Evolutionary conservation across 1,284 basidiomycete genomes (phyloP), one percentile per base, ranked within the genome.

Genomic region (Apiotrichum montevideense): DNA sequence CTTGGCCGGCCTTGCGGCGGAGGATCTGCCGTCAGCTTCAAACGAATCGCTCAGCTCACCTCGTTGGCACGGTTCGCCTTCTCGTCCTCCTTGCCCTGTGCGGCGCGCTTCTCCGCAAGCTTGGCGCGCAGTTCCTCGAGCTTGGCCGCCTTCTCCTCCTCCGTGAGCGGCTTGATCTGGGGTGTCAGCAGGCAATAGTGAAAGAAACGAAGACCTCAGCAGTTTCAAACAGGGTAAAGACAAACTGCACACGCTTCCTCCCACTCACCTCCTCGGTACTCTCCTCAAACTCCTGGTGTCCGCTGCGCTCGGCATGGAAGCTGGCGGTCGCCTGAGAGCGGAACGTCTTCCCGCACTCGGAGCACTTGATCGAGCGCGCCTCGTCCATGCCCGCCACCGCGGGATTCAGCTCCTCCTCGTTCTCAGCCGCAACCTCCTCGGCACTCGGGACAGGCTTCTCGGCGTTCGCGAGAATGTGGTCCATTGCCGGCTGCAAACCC

Each of bases 201-300:
- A 21, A 21, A 21, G 21, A 21, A 21, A 21, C 21, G 21, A 21
- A 21, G 21, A 21, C 21, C 21, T 21, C 21, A 21, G 29, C 29
- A 29, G 29, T 29, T 29, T 29, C 29, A 29, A 29, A 21, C 21
- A 21, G 21, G 21, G 21, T 21, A 21, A 21, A 21, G 21, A 21
- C 21, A 21, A 29, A 29, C 29, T 29, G 29, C 29, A 29, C 29
- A 39, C 34, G 13, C n/a, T 5, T 10, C 14, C 15, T 7, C 14
- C 39, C 8, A 65, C 76, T 58, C 35, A 90, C 90, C 82, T 96
- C 94, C 71, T 98, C 93, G 0, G 86, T 89, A 4, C 89, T 93
- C 74, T 98, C 94, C 71, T 95, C 92, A 65, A 97, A 97, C 63
- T 91, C 85, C 71, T 90, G 87, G 71, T 98, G 94, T 0, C 94